Conservation (phyloP, 164 flowering plant genomes). For the Akebia trifoliata region DNA sequence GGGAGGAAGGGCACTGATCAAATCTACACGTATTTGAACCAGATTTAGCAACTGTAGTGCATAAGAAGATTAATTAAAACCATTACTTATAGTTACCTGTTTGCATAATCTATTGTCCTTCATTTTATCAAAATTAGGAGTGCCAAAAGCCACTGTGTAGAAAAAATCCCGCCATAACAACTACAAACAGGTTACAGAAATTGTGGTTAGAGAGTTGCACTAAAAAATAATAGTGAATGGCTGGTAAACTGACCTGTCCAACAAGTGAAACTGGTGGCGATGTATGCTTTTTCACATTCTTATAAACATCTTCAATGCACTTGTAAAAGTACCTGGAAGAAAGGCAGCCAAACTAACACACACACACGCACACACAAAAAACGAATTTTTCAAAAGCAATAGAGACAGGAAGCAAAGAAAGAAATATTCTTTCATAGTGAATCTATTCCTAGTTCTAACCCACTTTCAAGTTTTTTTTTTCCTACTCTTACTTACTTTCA, state of each 20-base stretch:
- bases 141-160: slow-evolving; percentile 81
- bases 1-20: not conserved
- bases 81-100: slow-evolving; percentile 47
- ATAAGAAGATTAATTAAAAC: slow-evolving; percentile 2
- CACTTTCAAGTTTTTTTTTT: not conserved
- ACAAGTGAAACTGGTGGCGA: slow-evolving; percentile 90
- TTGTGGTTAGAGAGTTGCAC: slow-evolving; percentile 12
- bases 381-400: not conserved
- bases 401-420: not conserved
- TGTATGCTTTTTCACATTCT: slow-evolving; percentile 55
- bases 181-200: slow-evolving; percentile 31
- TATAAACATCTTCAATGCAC: slow-evolving; percentile 56
- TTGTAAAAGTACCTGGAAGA: slow-evolving; percentile 91
- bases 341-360: slow-evolving; percentile 80
- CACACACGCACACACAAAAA: not conserved
- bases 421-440: too few relatives aligned
- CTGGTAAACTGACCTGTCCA: slow-evolving; percentile 66
- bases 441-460: not conserved
- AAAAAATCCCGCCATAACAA: slow-evolving; percentile 93
- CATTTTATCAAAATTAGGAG: slow-evolving; percentile 90
- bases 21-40: not conserved
- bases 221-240: not conserved
- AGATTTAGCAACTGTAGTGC: slow-evolving; percentile 3
- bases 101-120: slow-evolving; percentile 76
- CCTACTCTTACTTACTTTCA: slow-evolving; percentile 60